Evolutionary conservation across 331 rosid species (phyloP).

Genomic region (Dryas integrifolia): DNA sequence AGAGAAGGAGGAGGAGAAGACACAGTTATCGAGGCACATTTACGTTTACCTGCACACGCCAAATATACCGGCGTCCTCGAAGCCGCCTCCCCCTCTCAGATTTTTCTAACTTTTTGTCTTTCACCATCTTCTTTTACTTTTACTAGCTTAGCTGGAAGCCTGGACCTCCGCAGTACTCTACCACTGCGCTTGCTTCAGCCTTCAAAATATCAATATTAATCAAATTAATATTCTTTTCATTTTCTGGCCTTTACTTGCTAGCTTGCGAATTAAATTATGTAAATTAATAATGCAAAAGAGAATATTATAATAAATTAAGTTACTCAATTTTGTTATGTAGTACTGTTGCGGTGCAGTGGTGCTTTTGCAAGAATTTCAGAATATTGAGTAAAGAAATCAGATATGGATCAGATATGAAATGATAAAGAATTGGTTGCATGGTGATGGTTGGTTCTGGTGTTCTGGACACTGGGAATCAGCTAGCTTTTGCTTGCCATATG

Average conservation of each 20-base stretch:
- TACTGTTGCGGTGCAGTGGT: not conserved
- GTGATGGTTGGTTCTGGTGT: constrained; percentile 20
- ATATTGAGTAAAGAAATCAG: not conserved
- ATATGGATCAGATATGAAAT: not conserved
- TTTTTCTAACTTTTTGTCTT: not conserved
- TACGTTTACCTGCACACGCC: constrained; percentile 46
- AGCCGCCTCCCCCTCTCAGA: constrained; percentile 25
- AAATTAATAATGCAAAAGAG: not conserved
- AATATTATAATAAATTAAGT: too few species aligned
- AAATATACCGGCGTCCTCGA: constrained; percentile 73
- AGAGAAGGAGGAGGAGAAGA: too few species aligned
- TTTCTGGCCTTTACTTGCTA: not conserved
- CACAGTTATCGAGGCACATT: constrained; percentile 28
- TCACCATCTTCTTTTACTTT: not conserved
- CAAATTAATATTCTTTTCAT: not conserved
- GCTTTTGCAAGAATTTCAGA: constrained; percentile 20
- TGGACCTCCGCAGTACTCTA: too few species aligned
- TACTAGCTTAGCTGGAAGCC: not conserved
- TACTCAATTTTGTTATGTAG: not conserved
- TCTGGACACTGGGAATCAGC: not conserved
- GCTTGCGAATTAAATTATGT: not conserved
- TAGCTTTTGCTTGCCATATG: constrained; percentile 18
- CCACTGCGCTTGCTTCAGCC: not conserved
- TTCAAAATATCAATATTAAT: too few species aligned
- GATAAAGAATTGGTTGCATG: not conserved